Conservation (phyloP, 2,329 filamentous ascomycete species). For the Cladorrhinum sp. region DNA sequence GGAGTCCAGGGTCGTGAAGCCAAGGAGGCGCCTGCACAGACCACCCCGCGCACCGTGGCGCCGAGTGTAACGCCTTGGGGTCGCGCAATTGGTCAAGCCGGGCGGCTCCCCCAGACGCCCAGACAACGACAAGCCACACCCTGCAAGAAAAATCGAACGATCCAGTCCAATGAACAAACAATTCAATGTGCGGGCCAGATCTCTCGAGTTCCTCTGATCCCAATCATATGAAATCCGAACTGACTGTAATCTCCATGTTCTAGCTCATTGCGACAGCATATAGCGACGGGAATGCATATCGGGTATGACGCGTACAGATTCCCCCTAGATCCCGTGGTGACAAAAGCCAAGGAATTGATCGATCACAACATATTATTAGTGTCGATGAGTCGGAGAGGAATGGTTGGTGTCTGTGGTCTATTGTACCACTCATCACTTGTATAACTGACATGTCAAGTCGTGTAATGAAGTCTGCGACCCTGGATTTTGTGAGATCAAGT, state of each 20-base stretch:
- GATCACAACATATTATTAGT: too few species aligned
- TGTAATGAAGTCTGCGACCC: too few species aligned
- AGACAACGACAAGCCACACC: background rate
- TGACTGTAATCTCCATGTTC: background rate
- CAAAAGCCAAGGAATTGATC: too few species aligned
- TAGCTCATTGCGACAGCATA: background rate
- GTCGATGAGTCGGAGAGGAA: too few species aligned
- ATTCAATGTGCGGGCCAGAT: background rate
- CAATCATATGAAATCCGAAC: background rate
- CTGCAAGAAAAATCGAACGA: slow-evolving; percentile 5
- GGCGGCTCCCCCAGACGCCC: background rate
- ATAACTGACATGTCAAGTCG: background rate
- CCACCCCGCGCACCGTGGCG: slow-evolving; percentile 10
- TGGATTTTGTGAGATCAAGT: background rate
- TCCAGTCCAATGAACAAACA: background rate
- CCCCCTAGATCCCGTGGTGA: too few species aligned
- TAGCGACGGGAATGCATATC: background rate
- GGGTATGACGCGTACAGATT: too few species aligned
- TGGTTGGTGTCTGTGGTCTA: too few species aligned
- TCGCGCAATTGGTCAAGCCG: slow-evolving; percentile 1
- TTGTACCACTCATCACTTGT: background rate
- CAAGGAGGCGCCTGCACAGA: slow-evolving; percentile 16
- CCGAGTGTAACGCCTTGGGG: slow-evolving; percentile 7
- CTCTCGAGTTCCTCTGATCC: background rate
- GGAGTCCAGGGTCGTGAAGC: slow-evolving; percentile 24